Percentiles rank a stretch among this genome's conserved stretches.
Conservation (phyloP, 495 filamentous ascomycete species). For the Xylaria curta region DNA sequence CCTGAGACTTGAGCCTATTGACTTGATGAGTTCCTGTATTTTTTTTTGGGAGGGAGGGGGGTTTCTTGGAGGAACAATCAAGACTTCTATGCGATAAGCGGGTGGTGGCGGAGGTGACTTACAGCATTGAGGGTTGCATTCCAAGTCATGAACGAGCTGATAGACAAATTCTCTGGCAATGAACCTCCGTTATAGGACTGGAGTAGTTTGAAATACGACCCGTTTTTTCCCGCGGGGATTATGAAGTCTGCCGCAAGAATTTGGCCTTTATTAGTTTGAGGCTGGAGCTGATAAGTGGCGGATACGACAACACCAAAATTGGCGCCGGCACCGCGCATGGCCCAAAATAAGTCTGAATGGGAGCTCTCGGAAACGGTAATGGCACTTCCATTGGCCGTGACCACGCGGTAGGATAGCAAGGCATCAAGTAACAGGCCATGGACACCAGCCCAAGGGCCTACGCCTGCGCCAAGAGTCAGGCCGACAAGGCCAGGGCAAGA, state of each 20-base stretch:
- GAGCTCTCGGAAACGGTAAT: not conserved
- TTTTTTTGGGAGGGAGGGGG: too few relatives aligned
- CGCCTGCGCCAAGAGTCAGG: not conserved
- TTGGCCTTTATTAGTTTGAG: not conserved
- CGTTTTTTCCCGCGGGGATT: not conserved
- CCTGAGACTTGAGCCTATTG: not conserved
- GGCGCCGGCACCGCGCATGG: not conserved
- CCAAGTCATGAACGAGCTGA: not conserved
- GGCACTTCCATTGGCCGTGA: not conserved
- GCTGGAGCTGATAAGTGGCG: not conserved
- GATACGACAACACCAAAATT: not conserved
- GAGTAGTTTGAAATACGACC: not conserved
- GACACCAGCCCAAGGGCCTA: not conserved
- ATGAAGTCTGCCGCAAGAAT: not conserved
- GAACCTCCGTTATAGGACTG: not conserved
- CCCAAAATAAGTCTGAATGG: not conserved
- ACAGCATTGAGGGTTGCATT: not conserved
- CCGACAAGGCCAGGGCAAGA: not conserved
- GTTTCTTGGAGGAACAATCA: too few relatives aligned
- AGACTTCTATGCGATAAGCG: too few relatives aligned
- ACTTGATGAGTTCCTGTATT: not conserved
- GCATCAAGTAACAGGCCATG: not conserved
- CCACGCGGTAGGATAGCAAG: not conserved
- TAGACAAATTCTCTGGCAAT: not conserved
- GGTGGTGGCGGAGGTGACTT: not conserved